Evolutionary conservation across 768 basidiomycete species (phyloP).

Genomic region (Lyophyllum decastes): DNA sequence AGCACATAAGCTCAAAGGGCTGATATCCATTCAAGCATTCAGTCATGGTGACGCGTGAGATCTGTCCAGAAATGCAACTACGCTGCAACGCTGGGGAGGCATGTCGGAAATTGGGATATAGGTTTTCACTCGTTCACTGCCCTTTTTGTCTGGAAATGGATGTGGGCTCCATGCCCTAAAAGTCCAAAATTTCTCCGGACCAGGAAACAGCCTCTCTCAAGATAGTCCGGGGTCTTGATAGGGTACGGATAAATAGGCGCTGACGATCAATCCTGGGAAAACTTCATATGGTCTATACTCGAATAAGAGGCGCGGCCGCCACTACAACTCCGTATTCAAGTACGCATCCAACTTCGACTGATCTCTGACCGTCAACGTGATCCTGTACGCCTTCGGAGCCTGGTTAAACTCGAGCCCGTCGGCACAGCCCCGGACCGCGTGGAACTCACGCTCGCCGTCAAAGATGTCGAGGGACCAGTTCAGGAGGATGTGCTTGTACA

Average conservation of each 20-base stretch:
- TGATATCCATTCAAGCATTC: too few species aligned
- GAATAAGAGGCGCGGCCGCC: too few species aligned
- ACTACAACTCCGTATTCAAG: constrained; percentile 9
- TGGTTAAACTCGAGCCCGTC: constrained; percentile 16
- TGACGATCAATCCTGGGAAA: too few species aligned
- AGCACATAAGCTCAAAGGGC: too few species aligned
- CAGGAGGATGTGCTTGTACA: constrained; percentile 13
- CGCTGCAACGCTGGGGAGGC: too few species aligned
- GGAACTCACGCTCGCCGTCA: constrained; percentile 16
- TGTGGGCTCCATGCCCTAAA: neutral
- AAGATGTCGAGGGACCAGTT: constrained; percentile 12
- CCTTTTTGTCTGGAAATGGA: neutral
- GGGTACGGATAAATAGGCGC: too few species aligned
- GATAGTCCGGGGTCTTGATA: neutral
- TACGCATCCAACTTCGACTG: constrained; percentile 11
- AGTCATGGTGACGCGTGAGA: too few species aligned
- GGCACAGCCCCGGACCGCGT: constrained; percentile 15
- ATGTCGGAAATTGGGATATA: too few species aligned
- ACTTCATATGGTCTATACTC: too few species aligned
- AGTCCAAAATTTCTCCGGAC: neutral
- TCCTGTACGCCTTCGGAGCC: constrained; percentile 12
- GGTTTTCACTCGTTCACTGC: too few species aligned
- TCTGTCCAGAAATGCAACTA: too few species aligned
- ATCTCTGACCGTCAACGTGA: constrained; percentile 12
- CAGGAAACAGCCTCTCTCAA: neutral